Conservation (phyloP, 352 stramenopile species). For the Phytophthora pistaciae region DNA sequence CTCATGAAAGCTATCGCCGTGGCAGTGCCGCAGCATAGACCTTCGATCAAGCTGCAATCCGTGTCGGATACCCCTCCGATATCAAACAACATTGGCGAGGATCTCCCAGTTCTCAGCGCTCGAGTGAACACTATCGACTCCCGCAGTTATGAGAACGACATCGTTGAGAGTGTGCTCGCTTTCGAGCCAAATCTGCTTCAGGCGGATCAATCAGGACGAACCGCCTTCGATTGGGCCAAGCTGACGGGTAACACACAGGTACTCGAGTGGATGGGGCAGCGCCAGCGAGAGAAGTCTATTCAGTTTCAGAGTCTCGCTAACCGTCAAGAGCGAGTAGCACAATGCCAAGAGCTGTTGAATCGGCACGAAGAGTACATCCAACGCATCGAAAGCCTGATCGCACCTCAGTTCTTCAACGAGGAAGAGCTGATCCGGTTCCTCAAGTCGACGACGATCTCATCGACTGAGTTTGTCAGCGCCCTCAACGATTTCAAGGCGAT, state of each 20-base stretch:
- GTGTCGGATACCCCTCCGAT: background rate
- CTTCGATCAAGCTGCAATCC: background rate
- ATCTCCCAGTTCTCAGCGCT: background rate
- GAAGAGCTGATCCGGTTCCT: slow-evolving; percentile 48
- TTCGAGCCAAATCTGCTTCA: slow-evolving; percentile 54
- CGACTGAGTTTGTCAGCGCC: slow-evolving; percentile 25
- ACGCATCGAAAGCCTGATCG: slow-evolving; percentile 43
- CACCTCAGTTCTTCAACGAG: slow-evolving; percentile 52
- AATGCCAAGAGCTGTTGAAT: slow-evolving; percentile 48
- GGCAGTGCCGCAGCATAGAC: slow-evolving; percentile 31
- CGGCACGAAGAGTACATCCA: slow-evolving; percentile 45
- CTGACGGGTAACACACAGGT: slow-evolving; percentile 53
- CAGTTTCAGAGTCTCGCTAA: slow-evolving; percentile 42
- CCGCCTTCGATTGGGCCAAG: slow-evolving; percentile 73
- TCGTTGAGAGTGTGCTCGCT: slow-evolving; percentile 51
- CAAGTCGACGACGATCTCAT: slow-evolving; percentile 23
- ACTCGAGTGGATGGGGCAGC: slow-evolving; percentile 43
- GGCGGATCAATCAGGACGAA: slow-evolving; percentile 57
- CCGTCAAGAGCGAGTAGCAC: slow-evolving; percentile 40
- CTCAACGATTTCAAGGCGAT: slow-evolving; percentile 34
- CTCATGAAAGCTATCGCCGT: slow-evolving; percentile 81
- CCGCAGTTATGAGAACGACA: slow-evolving; percentile 58
- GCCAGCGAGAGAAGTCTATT: slow-evolving; percentile 45
- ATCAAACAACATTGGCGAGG: slow-evolving; percentile 28
- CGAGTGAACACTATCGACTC: background rate